A percentile compares a stretch with the other conserved stretches of the same genome.
These are phyloP conservation scores for Plasmodium vivax DNA, from an alignment of 169 alveolate genomes.

Conservation along the genomic window DNA sequence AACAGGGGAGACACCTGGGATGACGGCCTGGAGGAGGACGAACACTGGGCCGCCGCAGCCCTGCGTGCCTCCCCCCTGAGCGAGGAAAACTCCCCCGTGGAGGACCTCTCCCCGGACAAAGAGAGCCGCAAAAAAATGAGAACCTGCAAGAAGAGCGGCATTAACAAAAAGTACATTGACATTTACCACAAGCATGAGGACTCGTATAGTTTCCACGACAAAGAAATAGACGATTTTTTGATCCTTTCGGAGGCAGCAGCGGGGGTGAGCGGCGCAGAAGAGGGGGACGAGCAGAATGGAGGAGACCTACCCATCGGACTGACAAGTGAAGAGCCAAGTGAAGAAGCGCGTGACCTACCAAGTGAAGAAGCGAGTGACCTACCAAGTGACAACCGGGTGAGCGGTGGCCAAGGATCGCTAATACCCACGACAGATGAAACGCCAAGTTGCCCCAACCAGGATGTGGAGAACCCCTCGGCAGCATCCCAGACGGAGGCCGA, in stretches of 20 bases:
- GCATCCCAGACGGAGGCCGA: background rate
- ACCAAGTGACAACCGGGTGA: background rate
- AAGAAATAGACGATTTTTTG: constrained; percentile 60
- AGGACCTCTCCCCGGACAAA: background rate
- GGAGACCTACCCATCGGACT: background rate
- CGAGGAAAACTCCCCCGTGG: background rate
- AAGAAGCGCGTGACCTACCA: too few species aligned
- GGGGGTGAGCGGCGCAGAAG: background rate
- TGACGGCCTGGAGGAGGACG: background rate
- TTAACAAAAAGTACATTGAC: constrained; percentile 40
- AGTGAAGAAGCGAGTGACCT: too few species aligned
- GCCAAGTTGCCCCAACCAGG: background rate
- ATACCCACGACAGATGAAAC: background rate
- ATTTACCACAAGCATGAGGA: constrained; percentile 63
- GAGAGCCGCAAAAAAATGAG: background rate
- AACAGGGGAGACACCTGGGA: background rate
- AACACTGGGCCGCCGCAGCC: background rate
- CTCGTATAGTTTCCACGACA: constrained; percentile 19
- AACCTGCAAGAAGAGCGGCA: constrained; percentile 2
- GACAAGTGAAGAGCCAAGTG: background rate
- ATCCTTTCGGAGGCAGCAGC: constrained; percentile 5
- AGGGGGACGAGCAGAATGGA: background rate
- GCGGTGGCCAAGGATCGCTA: background rate
- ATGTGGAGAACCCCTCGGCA: background rate
- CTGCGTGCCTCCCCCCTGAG: background rate